A percentile compares a stretch with the other conserved stretches of the same genome.
Conservation (phyloP, 768 basidiomycete genomes). For the Trametes maxima region DNA sequence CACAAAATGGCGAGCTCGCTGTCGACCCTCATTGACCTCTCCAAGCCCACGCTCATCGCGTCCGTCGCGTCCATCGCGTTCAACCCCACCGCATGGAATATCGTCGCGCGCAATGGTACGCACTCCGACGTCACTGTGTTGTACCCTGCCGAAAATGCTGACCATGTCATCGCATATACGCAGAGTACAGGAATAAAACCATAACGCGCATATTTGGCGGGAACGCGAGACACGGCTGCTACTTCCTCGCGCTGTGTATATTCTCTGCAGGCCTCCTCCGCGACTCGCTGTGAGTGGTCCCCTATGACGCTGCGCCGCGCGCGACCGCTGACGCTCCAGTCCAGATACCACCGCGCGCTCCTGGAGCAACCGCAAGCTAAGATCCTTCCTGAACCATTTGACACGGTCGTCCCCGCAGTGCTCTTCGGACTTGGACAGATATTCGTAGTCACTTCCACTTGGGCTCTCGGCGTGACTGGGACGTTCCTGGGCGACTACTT, state of each 20-base stretch:
- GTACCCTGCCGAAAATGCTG: slow-evolving; percentile 34
- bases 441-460: slow-evolving; percentile 89
- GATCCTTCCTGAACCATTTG: slow-evolving; percentile 66
- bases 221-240: slow-evolving; percentile 75
- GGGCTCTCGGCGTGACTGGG: slow-evolving; percentile 89
- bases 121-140: slow-evolving; percentile 4
- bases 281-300: slow-evolving; percentile 72
- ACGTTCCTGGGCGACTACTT: slow-evolving; percentile 89
- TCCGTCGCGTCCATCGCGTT: slow-evolving; percentile 76
- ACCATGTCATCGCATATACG: background rate
- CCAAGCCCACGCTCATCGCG: slow-evolving; percentile 64
- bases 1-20: slow-evolving; percentile 31
- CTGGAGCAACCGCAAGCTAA: slow-evolving; percentile 70
- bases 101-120: slow-evolving; percentile 89
- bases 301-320: background rate
- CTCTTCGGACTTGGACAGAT: slow-evolving; percentile 75
- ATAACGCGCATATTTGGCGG: slow-evolving; percentile 84
- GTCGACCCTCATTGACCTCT: slow-evolving; percentile 52
- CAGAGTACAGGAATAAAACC: slow-evolving; percentile 83
- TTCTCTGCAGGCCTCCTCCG: slow-evolving; percentile 85
- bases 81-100: slow-evolving; percentile 96
- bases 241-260: slow-evolving; percentile 82
- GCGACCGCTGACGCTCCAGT: background rate
- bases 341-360: slow-evolving; percentile 77
- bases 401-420: slow-evolving; percentile 57